Conservation (phyloP, 2,329 filamentous ascomycete genomes). For the Pseudogymnoascus verrucosus region DNA sequence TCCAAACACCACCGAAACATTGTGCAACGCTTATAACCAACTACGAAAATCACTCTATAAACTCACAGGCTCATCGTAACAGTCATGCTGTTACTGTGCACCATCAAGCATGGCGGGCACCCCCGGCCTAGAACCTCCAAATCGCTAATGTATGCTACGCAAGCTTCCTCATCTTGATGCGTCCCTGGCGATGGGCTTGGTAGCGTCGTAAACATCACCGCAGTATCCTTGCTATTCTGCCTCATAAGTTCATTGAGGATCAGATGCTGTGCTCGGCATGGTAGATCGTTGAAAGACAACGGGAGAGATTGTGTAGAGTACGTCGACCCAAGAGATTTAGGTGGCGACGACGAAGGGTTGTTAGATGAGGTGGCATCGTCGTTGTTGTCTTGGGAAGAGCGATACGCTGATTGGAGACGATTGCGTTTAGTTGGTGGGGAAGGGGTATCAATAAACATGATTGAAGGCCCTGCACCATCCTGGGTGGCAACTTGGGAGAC, state of each 20-base stretch:
- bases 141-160: slow-evolving; percentile 67
- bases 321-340: slow-evolving; percentile 29
- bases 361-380: slow-evolving; percentile 25
- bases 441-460: slow-evolving; percentile 60
- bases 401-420: slow-evolving; percentile 24
- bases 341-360: slow-evolving; percentile 13
- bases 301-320: slow-evolving; percentile 56
- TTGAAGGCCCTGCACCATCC: slow-evolving; percentile 58
- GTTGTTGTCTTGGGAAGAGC: background rate
- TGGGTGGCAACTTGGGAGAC: slow-evolving; percentile 58
- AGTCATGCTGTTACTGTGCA: slow-evolving; percentile 85
- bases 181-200: slow-evolving; percentile 76
- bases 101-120: slow-evolving; percentile 67
- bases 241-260: slow-evolving; percentile 80
- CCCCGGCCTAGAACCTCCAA: slow-evolving; percentile 71
- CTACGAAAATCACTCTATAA: background rate
- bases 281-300: slow-evolving; percentile 78
- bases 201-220: slow-evolving; percentile 74
- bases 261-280: slow-evolving; percentile 74
- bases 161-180: slow-evolving; percentile 59
- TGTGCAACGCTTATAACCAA: slow-evolving; percentile 12
- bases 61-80: slow-evolving; percentile 65
- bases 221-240: slow-evolving; percentile 58
- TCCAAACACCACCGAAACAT: background rate
- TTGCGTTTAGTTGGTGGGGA: slow-evolving; percentile 19